Base-by-base conservation (phyloP, 495 filamentous ascomycete genomes). In the Choiromyces venosus region DNA sequence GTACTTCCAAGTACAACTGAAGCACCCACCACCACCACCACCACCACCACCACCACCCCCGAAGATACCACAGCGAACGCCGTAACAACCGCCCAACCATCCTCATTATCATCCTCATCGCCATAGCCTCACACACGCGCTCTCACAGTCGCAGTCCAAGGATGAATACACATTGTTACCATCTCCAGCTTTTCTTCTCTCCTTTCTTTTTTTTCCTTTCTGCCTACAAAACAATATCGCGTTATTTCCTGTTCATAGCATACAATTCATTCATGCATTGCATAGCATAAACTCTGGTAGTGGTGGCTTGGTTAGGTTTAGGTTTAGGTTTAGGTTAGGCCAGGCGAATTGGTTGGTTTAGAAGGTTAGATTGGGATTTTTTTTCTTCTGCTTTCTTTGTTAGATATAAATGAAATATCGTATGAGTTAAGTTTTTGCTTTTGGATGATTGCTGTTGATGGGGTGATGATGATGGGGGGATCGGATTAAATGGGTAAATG, bases 201-300 rank as follows among this genome's bases (percentile, higher is more conserved):
- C 6, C 9, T 4, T 5, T 25, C 2, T 56, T 12, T 61, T 14
- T 61, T 4, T 29, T 29, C 29, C 9, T 16, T 14, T 29, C 1
- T 61, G 25, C 29, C 52, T 4, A 1, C n/a, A 9, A 5, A n/a
- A 61, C 52, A 29, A 61, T 61, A 25, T 61, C 52, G n/a, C 9
- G 44, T 52, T 52, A 52, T 21, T n/a, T n/a, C 7, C 21, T 52
- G 52, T 16, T 61, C 52, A 61, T 29, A 61, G 46, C 52, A 61
- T 61, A 61, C 46, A 61, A 61, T 61, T n/a, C 42, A 46, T 21
- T 52, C 52, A 61, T 61, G 25, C 52, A 61, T 61, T 61, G 25
- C 52, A 61, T 61, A 61, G 52, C n/a, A 61, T 61, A 61, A 61
- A 61, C 52, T 9, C 52, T 14, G 52, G n/a, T 25, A 2, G n/a